Conservation (phyloP, 2,329 filamentous ascomycete genomes). For the Monosporascus cannonballus region DNA sequence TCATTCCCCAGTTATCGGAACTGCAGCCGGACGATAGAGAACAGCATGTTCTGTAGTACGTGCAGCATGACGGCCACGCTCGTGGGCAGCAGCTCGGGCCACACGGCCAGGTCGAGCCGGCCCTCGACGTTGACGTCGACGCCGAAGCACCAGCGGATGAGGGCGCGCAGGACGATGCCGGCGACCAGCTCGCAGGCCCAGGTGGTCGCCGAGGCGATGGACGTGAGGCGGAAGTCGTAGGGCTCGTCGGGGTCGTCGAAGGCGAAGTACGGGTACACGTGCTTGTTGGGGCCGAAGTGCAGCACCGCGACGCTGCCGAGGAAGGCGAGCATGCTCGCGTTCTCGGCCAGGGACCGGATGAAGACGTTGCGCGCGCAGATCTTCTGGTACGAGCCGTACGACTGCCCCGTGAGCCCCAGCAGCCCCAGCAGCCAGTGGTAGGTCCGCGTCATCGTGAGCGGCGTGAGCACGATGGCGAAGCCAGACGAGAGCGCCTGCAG, state of each 20-base stretch:
- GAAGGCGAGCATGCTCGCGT: slow-evolving; percentile 63
- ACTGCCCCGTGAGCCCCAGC: slow-evolving; percentile 51
- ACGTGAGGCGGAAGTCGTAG: slow-evolving; percentile 59
- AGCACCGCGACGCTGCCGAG: slow-evolving; percentile 59
- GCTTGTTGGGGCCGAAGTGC: slow-evolving; percentile 61
- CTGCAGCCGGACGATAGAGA: slow-evolving; percentile 60
- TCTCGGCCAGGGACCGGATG: slow-evolving; percentile 61
- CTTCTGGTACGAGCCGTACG: slow-evolving; percentile 59
- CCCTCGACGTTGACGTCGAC: slow-evolving; percentile 60
- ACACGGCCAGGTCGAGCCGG: slow-evolving; percentile 57
- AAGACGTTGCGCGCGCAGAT: slow-evolving; percentile 61
- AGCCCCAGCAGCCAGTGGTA: slow-evolving; percentile 51
- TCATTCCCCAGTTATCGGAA: slow-evolving; percentile 33
- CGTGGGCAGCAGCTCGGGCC: slow-evolving; percentile 62
- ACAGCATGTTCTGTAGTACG: slow-evolving; percentile 67
- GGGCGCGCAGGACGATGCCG: slow-evolving; percentile 50
- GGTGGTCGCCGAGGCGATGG: slow-evolving; percentile 56
- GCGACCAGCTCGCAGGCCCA: slow-evolving; percentile 63
- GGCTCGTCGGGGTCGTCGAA: slow-evolving; percentile 47
- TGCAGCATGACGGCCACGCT: slow-evolving; percentile 61
- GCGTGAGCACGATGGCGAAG: slow-evolving; percentile 56
- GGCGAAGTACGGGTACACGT: slow-evolving; percentile 64
- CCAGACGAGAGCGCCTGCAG: slow-evolving; percentile 60
- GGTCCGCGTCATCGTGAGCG: slow-evolving; percentile 54
- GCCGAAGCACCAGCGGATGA: slow-evolving; percentile 53